Evolutionary conservation across 345 rosid species (phyloP), one percentile per base, ranked within the genome.

Genomic region (Syzygium aromaticum): DNA sequence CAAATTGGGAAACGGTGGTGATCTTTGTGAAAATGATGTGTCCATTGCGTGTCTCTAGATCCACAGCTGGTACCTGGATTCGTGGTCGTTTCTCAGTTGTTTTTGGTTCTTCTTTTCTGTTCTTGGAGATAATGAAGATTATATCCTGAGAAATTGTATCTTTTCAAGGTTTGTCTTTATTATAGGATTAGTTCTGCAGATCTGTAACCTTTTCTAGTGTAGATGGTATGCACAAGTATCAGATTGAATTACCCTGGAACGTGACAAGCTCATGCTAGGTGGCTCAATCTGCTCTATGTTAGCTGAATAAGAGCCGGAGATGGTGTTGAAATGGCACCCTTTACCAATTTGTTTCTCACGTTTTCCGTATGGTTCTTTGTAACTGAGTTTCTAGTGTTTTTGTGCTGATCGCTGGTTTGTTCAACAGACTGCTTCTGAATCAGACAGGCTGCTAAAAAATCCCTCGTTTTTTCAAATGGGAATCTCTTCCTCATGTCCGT

Each of bases 401-500:
- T 49, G 57, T 84, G 25, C 59, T 21, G 40, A 51, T 84, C 52
- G 54, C 40, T 52, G 33, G 54, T 52, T 84, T 84, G 85, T 38
- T 84, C 57, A 52, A 67, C 80, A 33, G 46, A 67, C 80, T 67
- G 43, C 49, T 56, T n/a, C 77, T n/a, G 30, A 13, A 49, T 85
- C n/a, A 51, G 86, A 63, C 30, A 87, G 78, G n/a, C 67, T 78
- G 38, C 80, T 27, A 54, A 88, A 85, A 88, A 87, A 87, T 87
- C 84, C 80, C 46, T 17, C 80, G 33, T 4, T 64, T 67, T 67
- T 33, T 85, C 87, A 90, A 90, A 98, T 96, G 99, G 99, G 99
- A 59, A 86, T 95, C 80, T 82, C 91, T 77, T 90, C 91, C 87
- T 92, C 99, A 10, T 93, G 93, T 86, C 94, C 96, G 33, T 94